Base-by-base conservation (phyloP, 768 basidiomycete genomes). In the Tricholoma furcatifolium region DNA sequence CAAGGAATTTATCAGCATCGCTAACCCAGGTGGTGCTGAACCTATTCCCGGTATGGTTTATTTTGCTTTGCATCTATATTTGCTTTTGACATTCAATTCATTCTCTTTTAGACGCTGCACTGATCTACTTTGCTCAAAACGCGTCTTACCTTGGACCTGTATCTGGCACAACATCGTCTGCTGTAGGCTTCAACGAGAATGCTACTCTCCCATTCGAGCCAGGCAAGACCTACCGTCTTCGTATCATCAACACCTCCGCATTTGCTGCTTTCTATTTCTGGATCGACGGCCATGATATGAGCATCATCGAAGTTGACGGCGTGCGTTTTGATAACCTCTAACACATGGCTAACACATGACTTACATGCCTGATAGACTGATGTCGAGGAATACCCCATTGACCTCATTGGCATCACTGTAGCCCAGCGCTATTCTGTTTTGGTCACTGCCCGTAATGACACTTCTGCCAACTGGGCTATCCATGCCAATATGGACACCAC, bases 351-450 rank as follows among this genome's bases (percentile, higher is more conserved):
- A 23, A 6, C 11, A 17, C 10, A 27, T 17, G 18, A 42, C 23
- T 43, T 21, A 47, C 40, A 2, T 54, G 38, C 47, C 49, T 38
- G 35, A 7, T 54, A 90, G 84, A 88, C 82, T 1, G 96, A 98
- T 71, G 77, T 85, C 2, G 78, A 89, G 63, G 84, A 86, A 56
- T 87, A 73, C 36, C 78, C 85, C 0, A 85, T 85, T 57, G 88
- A 91, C 64, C 67, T 88, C 34, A 62, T 98, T 45, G 78, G 82
- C 39, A 52, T 98, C 51, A 78, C 91, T 12, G 93, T 88, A 27
- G 94, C 94, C 0, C 96, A 98, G 68, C 84, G 96, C 17, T 97
- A 96, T 69, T 95, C 94, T 0, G 75, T 99, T 36, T 83, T 98
- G 30, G 91, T 99, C 47, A 87, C 87, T 10, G 95, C 96, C 9